These are phyloP conservation scores for Myxozyma udenii DNA, from an alignment of 805 yeast genomes.

Conservation along the genomic window DNA sequence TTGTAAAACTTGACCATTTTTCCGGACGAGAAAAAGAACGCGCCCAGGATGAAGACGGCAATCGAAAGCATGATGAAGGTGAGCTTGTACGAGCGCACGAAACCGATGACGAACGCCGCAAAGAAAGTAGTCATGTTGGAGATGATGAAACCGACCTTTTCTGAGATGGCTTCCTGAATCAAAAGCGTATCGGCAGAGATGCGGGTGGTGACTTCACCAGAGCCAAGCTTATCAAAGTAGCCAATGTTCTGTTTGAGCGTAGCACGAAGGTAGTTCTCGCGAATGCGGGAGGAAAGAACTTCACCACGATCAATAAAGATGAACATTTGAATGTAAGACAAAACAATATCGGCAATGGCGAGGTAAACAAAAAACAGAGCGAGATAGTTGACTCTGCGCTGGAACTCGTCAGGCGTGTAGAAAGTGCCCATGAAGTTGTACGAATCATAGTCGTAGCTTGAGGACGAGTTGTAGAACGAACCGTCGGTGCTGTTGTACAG, in stretches of 20 bases:
- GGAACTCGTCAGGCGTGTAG: constrained; percentile 34
- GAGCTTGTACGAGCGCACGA: constrained; percentile 41
- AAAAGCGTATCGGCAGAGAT: constrained; percentile 43
- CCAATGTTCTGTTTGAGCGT: constrained; percentile 44
- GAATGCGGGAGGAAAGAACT: constrained; percentile 42
- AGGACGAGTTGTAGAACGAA: constrained; percentile 15
- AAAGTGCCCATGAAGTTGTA: constrained; percentile 17
- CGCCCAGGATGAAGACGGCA: constrained; percentile 36
- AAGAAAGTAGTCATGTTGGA: constrained; percentile 43
- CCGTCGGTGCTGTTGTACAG: constrained; percentile 23
- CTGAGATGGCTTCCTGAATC: constrained; percentile 45
- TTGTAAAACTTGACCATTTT: constrained; percentile 33
- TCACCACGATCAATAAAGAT: constrained; percentile 44
- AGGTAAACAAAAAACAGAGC: constrained; percentile 43
- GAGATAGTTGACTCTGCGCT: constrained; percentile 37
- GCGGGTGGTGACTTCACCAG: constrained; percentile 47
- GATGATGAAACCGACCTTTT: constrained; percentile 39
- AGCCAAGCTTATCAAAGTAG: constrained; percentile 43
- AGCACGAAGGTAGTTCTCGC: constrained; percentile 40
- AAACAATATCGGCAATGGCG: constrained; percentile 38
- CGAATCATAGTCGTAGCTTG: constrained; percentile 10
- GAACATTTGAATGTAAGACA: constrained; percentile 37
- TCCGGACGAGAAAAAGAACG: constrained; percentile 37
- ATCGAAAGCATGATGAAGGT: constrained; percentile 40
- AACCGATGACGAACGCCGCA: constrained; percentile 42